Evolutionary conservation across 2,329 filamentous ascomycete species (phyloP).

Genomic region (Arachnopeziza araneosa): DNA sequence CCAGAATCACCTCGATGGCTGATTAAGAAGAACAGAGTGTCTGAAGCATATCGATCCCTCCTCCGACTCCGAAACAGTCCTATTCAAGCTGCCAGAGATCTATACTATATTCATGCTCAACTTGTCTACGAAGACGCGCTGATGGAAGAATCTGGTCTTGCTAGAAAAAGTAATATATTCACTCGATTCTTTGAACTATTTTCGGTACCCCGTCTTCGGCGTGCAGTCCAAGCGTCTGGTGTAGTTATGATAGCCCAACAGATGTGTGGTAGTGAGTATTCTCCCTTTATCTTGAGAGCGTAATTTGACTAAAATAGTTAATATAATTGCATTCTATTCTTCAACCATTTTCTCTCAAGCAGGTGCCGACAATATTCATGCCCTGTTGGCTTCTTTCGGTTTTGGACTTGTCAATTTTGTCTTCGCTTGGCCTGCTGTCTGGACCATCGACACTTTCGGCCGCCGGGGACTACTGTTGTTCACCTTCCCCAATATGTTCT

Average conservation of each 20-base stretch:
- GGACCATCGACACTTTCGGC: conserved; percentile 59
- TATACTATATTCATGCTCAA: conserved; percentile 53
- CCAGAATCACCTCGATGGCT: conserved; percentile 60
- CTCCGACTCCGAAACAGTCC: conserved; percentile 50
- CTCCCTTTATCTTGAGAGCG: background rate
- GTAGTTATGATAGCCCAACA: conserved; percentile 61
- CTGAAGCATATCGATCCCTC: conserved; percentile 52
- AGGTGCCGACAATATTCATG: conserved; percentile 47
- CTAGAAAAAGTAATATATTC: conserved; percentile 48
- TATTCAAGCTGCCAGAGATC: conserved; percentile 55
- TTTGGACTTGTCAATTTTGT: conserved; percentile 61
- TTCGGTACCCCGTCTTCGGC: conserved; percentile 61
- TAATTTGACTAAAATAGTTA: conserved; percentile 29
- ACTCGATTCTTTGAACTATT: conserved; percentile 61
- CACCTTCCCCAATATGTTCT: conserved; percentile 62
- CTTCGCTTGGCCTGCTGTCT: conserved; percentile 53
- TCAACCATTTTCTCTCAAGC: conserved; percentile 55
- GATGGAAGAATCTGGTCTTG: conserved; percentile 33
- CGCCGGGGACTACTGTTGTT: conserved; percentile 55
- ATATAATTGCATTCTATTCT: conserved; percentile 72
- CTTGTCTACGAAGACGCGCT: conserved; percentile 34
- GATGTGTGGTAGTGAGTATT: conserved; percentile 21
- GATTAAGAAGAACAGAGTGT: conserved; percentile 38
- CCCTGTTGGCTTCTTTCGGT: conserved; percentile 57
- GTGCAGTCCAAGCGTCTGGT: conserved; percentile 70